Evolutionary conservation across 441 rosid genomes (phyloP).

Genomic region (Brassica balearica): DNA sequence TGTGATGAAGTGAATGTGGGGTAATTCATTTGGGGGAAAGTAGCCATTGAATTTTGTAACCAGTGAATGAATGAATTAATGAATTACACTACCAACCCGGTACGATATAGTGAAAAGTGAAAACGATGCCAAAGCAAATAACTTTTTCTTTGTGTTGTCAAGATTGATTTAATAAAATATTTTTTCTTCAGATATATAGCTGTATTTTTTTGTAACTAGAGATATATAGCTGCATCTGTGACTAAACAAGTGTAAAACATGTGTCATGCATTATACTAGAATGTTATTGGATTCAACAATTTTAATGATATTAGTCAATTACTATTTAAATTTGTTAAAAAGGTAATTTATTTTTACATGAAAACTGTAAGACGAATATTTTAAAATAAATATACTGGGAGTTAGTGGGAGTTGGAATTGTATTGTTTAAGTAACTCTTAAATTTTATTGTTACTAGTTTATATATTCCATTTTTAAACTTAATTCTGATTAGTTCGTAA

Average conservation of each 20-base stretch:
- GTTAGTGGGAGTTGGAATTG: background rate
- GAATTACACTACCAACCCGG: conserved; percentile 8
- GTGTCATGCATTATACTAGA: conserved; percentile 5
- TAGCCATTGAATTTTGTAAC: conserved; percentile 8
- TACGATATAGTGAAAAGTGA: conserved; percentile 18
- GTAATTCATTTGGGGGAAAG: conserved; percentile 8
- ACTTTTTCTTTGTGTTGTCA: too few relatives aligned
- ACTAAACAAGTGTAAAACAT: background rate
- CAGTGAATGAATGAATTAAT: background rate
- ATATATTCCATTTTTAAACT: background rate
- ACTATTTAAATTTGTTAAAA: background rate
- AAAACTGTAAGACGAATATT: background rate
- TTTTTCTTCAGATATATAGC: too few relatives aligned
- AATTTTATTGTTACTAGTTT: background rate
- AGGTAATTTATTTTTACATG: background rate
- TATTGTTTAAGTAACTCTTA: background rate
- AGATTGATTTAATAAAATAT: too few relatives aligned
- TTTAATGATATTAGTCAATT: background rate
- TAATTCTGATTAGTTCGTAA: background rate
- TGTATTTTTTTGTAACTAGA: too few relatives aligned
- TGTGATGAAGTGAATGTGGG: conserved; percentile 34
- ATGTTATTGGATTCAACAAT: background rate
- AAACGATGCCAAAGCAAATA: background rate
- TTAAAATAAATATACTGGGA: background rate
- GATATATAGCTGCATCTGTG: background rate